These are phyloP conservation scores for Penicillium sp. DNA, from an alignment of 2,329 filamentous ascomycete species.

Conservation along the genomic window DNA sequence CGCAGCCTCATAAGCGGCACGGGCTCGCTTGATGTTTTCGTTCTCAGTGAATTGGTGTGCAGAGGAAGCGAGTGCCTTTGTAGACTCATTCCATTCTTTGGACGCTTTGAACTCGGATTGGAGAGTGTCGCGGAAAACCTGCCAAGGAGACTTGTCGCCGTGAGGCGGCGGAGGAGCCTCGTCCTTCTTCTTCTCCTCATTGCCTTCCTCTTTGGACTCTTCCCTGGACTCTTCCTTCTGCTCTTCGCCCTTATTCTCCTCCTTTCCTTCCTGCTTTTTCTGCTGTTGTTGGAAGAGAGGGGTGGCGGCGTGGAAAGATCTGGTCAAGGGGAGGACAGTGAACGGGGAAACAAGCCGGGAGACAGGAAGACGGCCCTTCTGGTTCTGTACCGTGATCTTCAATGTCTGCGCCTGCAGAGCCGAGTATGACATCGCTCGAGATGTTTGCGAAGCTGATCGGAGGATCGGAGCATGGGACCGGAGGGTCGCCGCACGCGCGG, in stretches of 20 bases:
- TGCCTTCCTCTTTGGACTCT: conserved; percentile 42
- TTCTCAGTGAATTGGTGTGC: conserved; percentile 92
- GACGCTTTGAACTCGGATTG: conserved; percentile 90
- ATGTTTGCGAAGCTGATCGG: conserved; percentile 34
- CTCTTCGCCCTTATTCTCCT: conserved; percentile 40
- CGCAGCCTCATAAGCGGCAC: conserved; percentile 81
- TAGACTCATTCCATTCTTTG: conserved; percentile 99
- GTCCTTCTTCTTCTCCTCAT: conserved; percentile 60
- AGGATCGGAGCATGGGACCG: conserved; percentile 34
- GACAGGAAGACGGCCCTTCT: conserved; percentile 35
- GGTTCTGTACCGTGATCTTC: conserved; percentile 8
- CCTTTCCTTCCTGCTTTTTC: conserved; percentile 34
- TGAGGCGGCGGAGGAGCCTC: conserved; percentile 87
- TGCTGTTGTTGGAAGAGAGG: conserved; percentile 35
- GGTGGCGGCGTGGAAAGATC: conserved; percentile 38
- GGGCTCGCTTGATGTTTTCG: conserved; percentile 80
- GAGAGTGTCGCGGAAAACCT: conserved; percentile 98
- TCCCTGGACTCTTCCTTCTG: conserved; percentile 43
- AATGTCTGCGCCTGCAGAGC: conserved; percentile 40
- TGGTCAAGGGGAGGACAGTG: conserved; percentile 34
- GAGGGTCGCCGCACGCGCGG: conserved; percentile 38
- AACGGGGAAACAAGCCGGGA: conserved; percentile 36
- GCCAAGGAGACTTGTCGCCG: conserved; percentile 97
- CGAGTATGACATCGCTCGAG: conserved; percentile 32
- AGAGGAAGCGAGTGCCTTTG: conserved; percentile 85